Conservation (phyloP, 2,329 filamentous ascomycete species). For the Colletotrichum orchidophilum region DNA sequence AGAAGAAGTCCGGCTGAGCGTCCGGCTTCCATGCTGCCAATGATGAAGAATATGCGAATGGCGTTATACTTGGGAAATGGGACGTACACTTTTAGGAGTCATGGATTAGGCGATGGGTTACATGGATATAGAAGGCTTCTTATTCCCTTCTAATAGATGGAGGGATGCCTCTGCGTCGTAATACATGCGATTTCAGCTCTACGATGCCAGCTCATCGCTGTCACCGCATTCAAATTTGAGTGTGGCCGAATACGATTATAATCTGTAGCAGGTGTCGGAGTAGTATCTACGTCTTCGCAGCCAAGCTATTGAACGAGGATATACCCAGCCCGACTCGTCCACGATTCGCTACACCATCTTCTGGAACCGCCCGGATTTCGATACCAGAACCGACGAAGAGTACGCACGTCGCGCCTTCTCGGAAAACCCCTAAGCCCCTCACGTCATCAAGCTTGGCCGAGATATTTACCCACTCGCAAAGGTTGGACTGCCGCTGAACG, state of each 20-base stretch:
- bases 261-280: neutral
- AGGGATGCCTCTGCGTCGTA: constrained; percentile 10
- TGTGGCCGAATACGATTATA: too few species aligned
- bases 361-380: too few species aligned
- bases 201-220: neutral
- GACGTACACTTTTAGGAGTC: neutral
- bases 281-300: too few species aligned
- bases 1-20: constrained; percentile 25
- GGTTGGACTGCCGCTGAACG: too few species aligned
- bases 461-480: too few species aligned
- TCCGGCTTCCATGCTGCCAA: neutral
- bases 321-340: too few species aligned
- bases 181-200: constrained; percentile 7
- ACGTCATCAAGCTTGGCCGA: too few species aligned
- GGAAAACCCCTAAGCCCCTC: too few species aligned
- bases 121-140: constrained; percentile 13
- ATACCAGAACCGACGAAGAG: too few species aligned
- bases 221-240: neutral
- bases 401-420: too few species aligned
- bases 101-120: neutral
- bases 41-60: neutral
- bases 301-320: too few species aligned
- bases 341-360: too few species aligned
- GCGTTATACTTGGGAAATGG: constrained; percentile 11
- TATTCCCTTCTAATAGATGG: constrained; percentile 14